Conservation (phyloP, 73 alveolate species). For the Urostyla sp. region DNA sequence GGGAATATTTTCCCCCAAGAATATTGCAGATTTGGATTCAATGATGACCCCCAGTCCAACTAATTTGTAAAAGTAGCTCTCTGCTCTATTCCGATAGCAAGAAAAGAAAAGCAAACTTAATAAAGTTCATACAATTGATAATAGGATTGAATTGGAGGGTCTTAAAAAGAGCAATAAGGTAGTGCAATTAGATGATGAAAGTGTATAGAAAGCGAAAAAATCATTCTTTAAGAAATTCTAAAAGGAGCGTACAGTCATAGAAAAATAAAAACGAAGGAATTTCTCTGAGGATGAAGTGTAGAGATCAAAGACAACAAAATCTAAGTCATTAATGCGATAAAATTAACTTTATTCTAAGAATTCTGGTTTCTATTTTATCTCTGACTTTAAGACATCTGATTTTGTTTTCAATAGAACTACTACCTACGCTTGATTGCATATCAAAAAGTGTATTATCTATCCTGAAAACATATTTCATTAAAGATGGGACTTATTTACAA, state of each 20-base stretch:
- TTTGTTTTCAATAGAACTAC: background rate
- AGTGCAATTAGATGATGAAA: too few relatives aligned
- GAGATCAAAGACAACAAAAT: background rate
- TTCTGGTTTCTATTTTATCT: background rate
- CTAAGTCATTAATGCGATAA: background rate
- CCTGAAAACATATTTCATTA: slow-evolving; percentile 33
- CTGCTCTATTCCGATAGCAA: too few relatives aligned
- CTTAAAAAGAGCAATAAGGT: too few relatives aligned
- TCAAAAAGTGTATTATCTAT: slow-evolving; percentile 1
- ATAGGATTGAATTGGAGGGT: too few relatives aligned
- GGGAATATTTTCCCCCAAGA: background rate
- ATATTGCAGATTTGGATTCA: background rate
- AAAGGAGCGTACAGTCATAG: too few relatives aligned
- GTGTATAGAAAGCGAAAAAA: too few relatives aligned
- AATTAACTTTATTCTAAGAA: background rate
- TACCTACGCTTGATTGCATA: background rate
- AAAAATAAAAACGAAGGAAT: background rate
- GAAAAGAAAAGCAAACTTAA: too few relatives aligned
- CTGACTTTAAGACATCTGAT: slow-evolving; percentile 28
- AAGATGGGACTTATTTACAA: slow-evolving; percentile 44
- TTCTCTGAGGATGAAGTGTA: background rate
- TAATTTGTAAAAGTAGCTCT: too few relatives aligned
- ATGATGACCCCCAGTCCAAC: too few relatives aligned
- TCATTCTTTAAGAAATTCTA: too few relatives aligned
- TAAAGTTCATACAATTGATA: too few relatives aligned